Evolutionary conservation across 495 filamentous ascomycete genomes (phyloP), one percentile per base, ranked within the genome.

Genomic region (Hypoxylon cercidicola): DNA sequence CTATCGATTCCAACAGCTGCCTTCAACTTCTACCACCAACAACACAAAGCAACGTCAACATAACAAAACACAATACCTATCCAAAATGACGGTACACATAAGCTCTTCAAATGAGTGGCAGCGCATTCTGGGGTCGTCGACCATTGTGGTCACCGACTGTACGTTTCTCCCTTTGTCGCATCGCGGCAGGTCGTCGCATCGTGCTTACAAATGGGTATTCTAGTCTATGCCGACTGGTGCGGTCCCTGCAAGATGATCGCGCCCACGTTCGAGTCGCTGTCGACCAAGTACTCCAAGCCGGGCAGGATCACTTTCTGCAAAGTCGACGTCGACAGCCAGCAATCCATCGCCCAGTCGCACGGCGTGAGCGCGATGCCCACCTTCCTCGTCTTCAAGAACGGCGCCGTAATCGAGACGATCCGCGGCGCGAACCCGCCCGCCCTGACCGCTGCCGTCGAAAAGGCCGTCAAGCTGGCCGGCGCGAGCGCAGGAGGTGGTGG

Each of bases 331-430:
- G 87, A 89, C 71, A 76, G 65, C 50, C 84, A 84, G 57, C 71
- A 78, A 43, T 80, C 84, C n/a, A 76, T 89, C 40, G 82, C 87
- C 10, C 66, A 77, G 41, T 69, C 75, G 60, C 87, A 88, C 67
- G 71, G 76, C 52, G 81, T 89, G 37, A 70, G 74, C 65, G 89
- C 88, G 21, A 88, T 92, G 85, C 93, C 93, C 1, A 97, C 93
- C 46, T 96, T 97, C 80, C 83, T 96, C 58, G 83, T 97, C 63
- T 89, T 97, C 80, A 89, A 93, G 75, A 85, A 86, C 67, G 87
- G 90, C 60, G 80, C 84, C 56, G 85, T 90, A 50, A 84, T 86
- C 56, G 81, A 90, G 43, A 91, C 88, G 25, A 86, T 98, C 57
- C 82, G 82, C 59, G 95, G 95, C 72, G 93, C 93, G 28, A 87